Base-by-base conservation (phyloP, 2,329 filamentous ascomycete species). In the Fusarium sp. region DNA sequence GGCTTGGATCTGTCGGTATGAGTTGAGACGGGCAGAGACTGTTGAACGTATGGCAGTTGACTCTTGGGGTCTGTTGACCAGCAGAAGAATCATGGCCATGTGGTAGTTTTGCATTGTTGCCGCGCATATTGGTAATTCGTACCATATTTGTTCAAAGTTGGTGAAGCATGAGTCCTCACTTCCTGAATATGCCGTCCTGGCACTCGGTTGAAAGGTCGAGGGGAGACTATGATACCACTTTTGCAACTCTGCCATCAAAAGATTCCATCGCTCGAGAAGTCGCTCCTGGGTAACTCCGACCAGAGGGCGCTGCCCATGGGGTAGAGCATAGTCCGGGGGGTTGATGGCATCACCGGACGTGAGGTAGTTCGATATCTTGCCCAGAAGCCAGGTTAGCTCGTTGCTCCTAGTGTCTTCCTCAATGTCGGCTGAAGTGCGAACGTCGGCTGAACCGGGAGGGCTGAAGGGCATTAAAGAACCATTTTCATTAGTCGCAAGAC, bases 91-190 rank as follows among this genome's bases (percentile, higher is more conserved):
- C 50, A 89, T 87, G 1, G 89, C 89, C 83, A 92, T 92, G 76
- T 92, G 89, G 73, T 91, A 92, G 68, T 87, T 87, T 76, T 92
- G 90, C 87, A 92, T 92, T 1, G 90, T 90, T 3, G 90, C 90
- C 0, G 89, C 90, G 80, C 90, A 93, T 85, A 92, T 88, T 0
- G 90, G 86, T 0, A 90, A 84, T 62, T 87, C 87, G 79, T 91
- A 92, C 90, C 91, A 93, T 14, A 91, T 86, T 77, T 92, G 89
- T 1, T 81, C 85, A 79, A 87, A 88, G 0, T 30, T 35, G 1
- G 27, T 6, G 25, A 72, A 69, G 7, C 32, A 67, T 1, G 66
- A 23, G 0, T 20, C 20, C 5, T 18, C 2, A 0, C 25, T 30
- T 9, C 32, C 16, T 2, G 37, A 20, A 2, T 60, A 67, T 4